phyloP scores from a whole-genome alignment of 2,329 filamentous ascomycete genomes.

The Aspergillus spinulosporus region DNA sequence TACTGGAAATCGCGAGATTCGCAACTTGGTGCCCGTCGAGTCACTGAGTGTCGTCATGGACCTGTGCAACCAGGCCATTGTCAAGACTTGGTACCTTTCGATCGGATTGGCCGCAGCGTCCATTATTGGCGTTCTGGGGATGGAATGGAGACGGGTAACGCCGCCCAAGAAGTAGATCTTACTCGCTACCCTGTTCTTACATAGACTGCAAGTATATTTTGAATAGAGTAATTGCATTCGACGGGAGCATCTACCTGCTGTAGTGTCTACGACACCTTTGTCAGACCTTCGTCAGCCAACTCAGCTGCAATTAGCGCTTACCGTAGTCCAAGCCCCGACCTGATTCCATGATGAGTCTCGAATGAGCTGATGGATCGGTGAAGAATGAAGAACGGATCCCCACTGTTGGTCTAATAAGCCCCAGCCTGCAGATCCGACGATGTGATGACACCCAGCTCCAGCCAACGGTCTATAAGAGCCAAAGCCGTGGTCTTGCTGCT shows the following conservation, averaged over 20 bases:
- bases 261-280: too few species aligned
- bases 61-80: conserved; percentile 1
- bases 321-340: too few species aligned
- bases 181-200: too few species aligned
- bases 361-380: not conserved
- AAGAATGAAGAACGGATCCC: not conserved
- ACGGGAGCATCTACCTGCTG: too few species aligned
- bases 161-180: not conserved
- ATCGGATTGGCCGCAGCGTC: not conserved
- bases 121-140: conserved; percentile 1
- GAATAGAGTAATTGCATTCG: too few species aligned
- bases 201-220: too few species aligned
- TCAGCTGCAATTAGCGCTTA: too few species aligned
- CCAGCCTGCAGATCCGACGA: not conserved
- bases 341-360: not conserved
- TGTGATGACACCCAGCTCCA: not conserved
- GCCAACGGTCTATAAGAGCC: not conserved
- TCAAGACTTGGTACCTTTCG: conserved; percentile 3
- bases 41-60: not conserved
- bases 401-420: not conserved
- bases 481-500: not conserved
- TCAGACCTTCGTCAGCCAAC: too few species aligned
- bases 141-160: conserved; percentile 1
- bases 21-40: not conserved
- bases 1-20: not conserved